Evolutionary conservation across 2,329 filamentous ascomycete species (phyloP).

Genomic region (Colletotrichum eleusines): DNA sequence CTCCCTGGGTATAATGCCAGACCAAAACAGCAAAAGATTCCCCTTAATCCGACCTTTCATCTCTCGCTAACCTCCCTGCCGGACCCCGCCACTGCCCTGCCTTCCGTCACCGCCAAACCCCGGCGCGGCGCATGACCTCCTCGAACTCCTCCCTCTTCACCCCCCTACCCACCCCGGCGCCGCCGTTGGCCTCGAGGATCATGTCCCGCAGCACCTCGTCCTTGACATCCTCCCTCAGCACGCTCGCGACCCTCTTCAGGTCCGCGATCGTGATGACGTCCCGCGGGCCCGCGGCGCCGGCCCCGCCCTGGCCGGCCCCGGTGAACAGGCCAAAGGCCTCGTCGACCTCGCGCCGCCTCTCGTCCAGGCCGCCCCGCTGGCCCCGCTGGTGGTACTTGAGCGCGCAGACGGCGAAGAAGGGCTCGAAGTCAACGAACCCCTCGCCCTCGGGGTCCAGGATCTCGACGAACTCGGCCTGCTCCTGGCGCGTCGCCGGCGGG

Average conservation of each 20-base stretch:
- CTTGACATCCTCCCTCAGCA: constrained; percentile 85
- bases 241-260: constrained; percentile 81
- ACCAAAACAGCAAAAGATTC: constrained; percentile 1
- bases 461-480: constrained; percentile 81
- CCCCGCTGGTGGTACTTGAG: constrained; percentile 79
- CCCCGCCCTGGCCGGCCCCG: constrained; percentile 52
- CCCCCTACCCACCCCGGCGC: constrained; percentile 75
- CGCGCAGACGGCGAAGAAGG: constrained; percentile 89
- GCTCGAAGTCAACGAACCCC: constrained; percentile 81
- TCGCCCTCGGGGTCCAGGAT: constrained; percentile 86
- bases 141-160: constrained; percentile 87
- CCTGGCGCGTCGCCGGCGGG: constrained; percentile 69
- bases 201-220: constrained; percentile 92
- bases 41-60: background rate
- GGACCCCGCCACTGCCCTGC: background rate
- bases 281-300: constrained; percentile 3
- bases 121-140: constrained; percentile 85
- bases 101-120: constrained; percentile 76
- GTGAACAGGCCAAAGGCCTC: constrained; percentile 88
- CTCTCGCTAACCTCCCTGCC: background rate
- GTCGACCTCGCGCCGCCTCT: constrained; percentile 75
- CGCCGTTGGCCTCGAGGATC: constrained; percentile 93
- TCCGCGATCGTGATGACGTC: constrained; percentile 82
- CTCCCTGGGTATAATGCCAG: constrained; percentile 35
- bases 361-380: constrained; percentile 46